Evolutionary conservation across 1,284 basidiomycete genomes (phyloP).

Genomic region (Ceratobasidium sp.): DNA sequence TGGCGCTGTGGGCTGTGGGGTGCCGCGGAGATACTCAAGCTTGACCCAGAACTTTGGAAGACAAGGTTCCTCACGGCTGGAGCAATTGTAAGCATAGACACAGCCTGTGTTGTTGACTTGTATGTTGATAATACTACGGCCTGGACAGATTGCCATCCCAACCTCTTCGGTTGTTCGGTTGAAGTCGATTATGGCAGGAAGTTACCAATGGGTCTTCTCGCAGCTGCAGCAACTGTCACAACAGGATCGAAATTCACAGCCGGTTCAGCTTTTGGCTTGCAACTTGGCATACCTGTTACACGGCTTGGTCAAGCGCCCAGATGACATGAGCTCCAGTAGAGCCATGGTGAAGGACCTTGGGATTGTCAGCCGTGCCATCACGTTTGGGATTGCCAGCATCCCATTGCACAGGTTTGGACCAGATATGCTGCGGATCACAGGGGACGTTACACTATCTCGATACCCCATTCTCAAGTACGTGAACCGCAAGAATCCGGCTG

Average conservation of each 20-base stretch:
- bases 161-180: background rate
- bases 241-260: background rate
- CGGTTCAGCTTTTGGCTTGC: background rate
- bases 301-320: background rate
- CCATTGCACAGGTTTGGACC: background rate
- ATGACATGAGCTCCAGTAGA: background rate
- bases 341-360: slow-evolving; percentile 1
- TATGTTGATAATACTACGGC: background rate
- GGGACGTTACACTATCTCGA: background rate
- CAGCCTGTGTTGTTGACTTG: background rate
- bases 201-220: background rate
- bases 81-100: slow-evolving; percentile 8
- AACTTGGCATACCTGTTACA: background rate
- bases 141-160: background rate
- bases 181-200: background rate
- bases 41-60: slow-evolving; percentile 4
- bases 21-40: background rate
- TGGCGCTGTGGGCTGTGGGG: slow-evolving; percentile 5
- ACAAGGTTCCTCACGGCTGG: background rate
- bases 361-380: background rate
- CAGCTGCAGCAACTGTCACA: background rate
- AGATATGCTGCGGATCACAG: background rate
- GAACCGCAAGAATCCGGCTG: slow-evolving; percentile 6
- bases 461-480: slow-evolving; percentile 13
- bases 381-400: background rate